These are phyloP conservation scores for Populus pruinosa DNA, from an alignment of 345 rosid genomes.

Conservation along the genomic window DNA sequence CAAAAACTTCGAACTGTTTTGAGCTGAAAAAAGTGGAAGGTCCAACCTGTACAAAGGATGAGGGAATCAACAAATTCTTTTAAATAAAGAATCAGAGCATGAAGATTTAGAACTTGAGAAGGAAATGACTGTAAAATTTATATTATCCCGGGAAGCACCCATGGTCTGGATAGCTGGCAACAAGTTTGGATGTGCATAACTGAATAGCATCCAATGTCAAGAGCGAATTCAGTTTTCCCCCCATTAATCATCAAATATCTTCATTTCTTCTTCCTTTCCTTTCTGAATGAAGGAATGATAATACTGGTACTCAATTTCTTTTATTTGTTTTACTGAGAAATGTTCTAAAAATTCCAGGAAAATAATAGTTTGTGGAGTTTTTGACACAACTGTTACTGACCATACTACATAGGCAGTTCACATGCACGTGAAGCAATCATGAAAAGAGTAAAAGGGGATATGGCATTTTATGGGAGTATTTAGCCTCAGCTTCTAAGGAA, in stretches of 20 bases:
- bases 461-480: neutral
- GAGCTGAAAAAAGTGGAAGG: slow-evolving; percentile 97
- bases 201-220: neutral
- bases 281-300: neutral
- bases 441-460: neutral
- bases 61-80: neutral
- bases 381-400: neutral
- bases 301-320: neutral
- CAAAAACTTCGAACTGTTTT: slow-evolving; percentile 89
- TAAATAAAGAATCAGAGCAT: neutral
- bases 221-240: neutral
- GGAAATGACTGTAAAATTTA: too few relatives aligned
- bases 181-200: neutral
- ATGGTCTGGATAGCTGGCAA: neutral
- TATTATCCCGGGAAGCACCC: neutral
- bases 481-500: neutral
- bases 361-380: neutral
- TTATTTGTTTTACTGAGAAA: neutral
- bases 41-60: slow-evolving; percentile 54
- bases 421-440: neutral
- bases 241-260: too few relatives aligned
- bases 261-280: neutral
- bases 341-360: neutral
- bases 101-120: neutral
- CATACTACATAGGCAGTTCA: neutral